phyloP scores from a whole-genome alignment of 129 eudicot genomes.

The Pittosporum tobira region DNA sequence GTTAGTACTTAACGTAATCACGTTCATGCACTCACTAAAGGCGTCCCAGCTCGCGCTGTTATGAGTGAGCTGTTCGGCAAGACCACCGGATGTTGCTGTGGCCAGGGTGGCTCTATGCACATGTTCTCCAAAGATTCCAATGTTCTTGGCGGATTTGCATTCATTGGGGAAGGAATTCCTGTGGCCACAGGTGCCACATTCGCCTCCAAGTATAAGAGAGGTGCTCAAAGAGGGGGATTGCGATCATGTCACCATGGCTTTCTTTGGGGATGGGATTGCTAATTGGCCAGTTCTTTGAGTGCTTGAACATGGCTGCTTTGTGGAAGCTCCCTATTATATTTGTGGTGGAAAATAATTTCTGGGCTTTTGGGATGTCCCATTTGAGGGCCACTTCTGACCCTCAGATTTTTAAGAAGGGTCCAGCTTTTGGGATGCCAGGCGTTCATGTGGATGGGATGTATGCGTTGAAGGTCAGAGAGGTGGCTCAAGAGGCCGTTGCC shows the following conservation, averaged over 20 bases:
- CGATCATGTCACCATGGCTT: slow-evolving; percentile 58
- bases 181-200: slow-evolving; percentile 67
- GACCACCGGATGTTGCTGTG: slow-evolving; percentile 62
- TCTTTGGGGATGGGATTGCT: slow-evolving; percentile 56
- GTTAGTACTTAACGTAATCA: slow-evolving; percentile 69
- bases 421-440: slow-evolving; percentile 67
- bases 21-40: slow-evolving; percentile 70
- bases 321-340: slow-evolving; percentile 62
- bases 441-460: slow-evolving; percentile 70
- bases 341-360: slow-evolving; percentile 64
- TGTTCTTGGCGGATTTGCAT: slow-evolving; percentile 55
- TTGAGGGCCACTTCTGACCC: slow-evolving; percentile 64
- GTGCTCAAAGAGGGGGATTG: slow-evolving; percentile 56
- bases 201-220: slow-evolving; percentile 52
- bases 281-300: slow-evolving; percentile 69
- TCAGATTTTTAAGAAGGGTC: slow-evolving; percentile 63
- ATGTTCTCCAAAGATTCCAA: slow-evolving; percentile 60
- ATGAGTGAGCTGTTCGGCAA: slow-evolving; percentile 68
- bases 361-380: slow-evolving; percentile 75
- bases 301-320: slow-evolving; percentile 67
- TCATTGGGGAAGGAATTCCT: slow-evolving; percentile 63
- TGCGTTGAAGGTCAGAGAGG: too few species aligned
- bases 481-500: too few species aligned
- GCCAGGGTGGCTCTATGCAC: slow-evolving; percentile 76
- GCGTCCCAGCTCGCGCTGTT: slow-evolving; percentile 58